Evolutionary conservation across 441 rosid species (phyloP).

Genomic region (Metrosideros polymorpha): DNA sequence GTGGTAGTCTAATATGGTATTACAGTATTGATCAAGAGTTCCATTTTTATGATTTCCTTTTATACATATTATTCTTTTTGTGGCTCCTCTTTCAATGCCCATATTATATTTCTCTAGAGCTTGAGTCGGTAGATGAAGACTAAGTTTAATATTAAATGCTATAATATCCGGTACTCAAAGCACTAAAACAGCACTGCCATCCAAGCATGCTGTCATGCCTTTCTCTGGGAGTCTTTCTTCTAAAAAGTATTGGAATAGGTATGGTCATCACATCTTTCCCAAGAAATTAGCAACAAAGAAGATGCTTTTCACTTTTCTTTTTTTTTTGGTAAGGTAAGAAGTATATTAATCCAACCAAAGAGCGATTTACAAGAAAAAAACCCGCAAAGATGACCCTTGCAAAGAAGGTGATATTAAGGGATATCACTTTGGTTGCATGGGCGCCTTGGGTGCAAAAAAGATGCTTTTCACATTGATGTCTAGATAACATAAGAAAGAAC

Average conservation of each 20-base stretch:
- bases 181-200: not conserved
- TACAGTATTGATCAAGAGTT: not conserved
- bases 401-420: too few relatives aligned
- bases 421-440: too few relatives aligned
- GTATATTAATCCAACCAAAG: too few relatives aligned
- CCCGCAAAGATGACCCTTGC: too few relatives aligned
- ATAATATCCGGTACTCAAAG: not conserved
- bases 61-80: not conserved
- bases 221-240: not conserved
- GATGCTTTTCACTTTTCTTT: not conserved
- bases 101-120: not conserved
- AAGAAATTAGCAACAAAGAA: not conserved
- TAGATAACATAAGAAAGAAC: not conserved
- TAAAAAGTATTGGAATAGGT: not conserved
- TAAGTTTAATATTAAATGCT: not conserved
- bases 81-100: not conserved
- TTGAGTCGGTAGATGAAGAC: not conserved
- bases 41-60: not conserved
- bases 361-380: too few relatives aligned
- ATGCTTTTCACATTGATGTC: not conserved
- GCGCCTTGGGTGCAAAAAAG: too few relatives aligned
- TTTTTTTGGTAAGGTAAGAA: too few relatives aligned
- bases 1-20: not conserved
- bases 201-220: not conserved
- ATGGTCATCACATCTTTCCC: not conserved